Percentiles rank a stretch among this genome's conserved stretches.
These are phyloP conservation scores for Malassezia caprae DNA, from an alignment of 1,284 basidiomycete genomes.

Conservation along the genomic window DNA sequence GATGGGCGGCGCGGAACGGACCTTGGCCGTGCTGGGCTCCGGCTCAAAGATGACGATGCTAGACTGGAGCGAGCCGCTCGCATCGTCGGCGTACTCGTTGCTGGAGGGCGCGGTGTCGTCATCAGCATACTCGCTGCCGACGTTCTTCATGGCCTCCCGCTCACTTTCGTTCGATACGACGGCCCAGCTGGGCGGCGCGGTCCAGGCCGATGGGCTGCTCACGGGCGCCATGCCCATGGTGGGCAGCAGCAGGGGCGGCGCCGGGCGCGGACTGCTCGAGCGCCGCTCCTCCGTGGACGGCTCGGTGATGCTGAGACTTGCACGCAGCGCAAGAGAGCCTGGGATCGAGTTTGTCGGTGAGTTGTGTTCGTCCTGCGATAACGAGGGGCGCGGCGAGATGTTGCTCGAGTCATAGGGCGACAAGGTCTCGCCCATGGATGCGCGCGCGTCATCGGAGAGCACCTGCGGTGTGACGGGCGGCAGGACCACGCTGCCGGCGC, in stretches of 20 bases:
- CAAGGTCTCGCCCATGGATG: not conserved
- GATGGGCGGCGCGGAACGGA: not conserved
- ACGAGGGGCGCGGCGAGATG: not conserved
- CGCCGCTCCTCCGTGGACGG: not conserved
- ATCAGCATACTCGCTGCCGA: constrained; percentile 29
- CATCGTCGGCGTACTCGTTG: not conserved
- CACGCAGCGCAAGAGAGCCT: not conserved
- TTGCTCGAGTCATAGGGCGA: not conserved
- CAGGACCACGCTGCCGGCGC: not conserved
- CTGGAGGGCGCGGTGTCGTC: constrained; percentile 14
- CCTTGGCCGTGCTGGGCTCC: constrained; percentile 1
- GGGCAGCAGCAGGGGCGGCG: not conserved
- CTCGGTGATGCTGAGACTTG: not conserved
- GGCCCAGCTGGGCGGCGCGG: constrained; percentile 47
- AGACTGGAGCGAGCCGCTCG: not conserved
- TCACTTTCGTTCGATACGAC: constrained; percentile 31
- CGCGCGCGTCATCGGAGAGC: not conserved
- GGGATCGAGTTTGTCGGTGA: not conserved
- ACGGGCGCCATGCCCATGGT: not conserved
- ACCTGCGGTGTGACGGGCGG: not conserved
- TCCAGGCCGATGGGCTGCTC: constrained; percentile 33
- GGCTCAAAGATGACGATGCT: constrained; percentile 11
- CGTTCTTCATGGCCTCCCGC: constrained; percentile 29
- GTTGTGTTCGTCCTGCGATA: not conserved
- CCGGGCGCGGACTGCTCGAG: not conserved